Conservation (phyloP, 2,329 filamentous ascomycete genomes). For the Monosporascus sp. region DNA sequence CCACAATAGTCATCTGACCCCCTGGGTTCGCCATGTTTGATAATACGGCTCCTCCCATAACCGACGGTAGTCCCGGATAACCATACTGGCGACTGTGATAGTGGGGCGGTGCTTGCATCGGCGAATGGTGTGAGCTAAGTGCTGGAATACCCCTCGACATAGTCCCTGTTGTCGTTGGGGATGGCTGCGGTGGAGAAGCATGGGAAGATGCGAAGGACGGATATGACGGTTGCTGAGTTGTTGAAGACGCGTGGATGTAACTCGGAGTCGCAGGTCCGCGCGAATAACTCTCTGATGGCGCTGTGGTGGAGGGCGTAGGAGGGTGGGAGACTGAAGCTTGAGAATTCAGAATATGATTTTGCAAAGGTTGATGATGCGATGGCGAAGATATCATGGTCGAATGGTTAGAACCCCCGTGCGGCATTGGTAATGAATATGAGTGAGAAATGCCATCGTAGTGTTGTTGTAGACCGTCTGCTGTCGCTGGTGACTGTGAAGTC, state of each 20-base stretch:
- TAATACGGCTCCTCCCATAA: constrained; percentile 64
- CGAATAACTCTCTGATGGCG: constrained; percentile 53
- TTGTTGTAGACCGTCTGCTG: constrained; percentile 58
- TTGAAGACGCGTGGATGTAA: constrained; percentile 52
- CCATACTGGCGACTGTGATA: constrained; percentile 42
- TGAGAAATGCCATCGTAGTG: constrained; percentile 64
- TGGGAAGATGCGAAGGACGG: constrained; percentile 36
- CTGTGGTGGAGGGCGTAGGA: constrained; percentile 47
- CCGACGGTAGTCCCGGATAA: constrained; percentile 44
- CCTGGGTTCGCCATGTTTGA: constrained; percentile 73
- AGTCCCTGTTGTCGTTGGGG: constrained; percentile 38
- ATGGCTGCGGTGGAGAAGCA: constrained; percentile 34
- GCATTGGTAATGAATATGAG: constrained; percentile 57
- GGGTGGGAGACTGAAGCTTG: constrained; percentile 43
- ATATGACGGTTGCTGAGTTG: constrained; percentile 41
- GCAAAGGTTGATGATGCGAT: constrained; percentile 24
- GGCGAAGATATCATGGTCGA: constrained; percentile 25
- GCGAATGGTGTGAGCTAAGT: constrained; percentile 34
- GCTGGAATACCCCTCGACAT: constrained; percentile 31
- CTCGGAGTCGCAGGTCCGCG: constrained; percentile 53
- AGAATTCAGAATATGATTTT: constrained; percentile 41
- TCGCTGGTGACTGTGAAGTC: constrained; percentile 52
- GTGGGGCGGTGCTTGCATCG: constrained; percentile 51
- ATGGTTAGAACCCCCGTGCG: constrained; percentile 40
- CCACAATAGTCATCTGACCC: constrained; percentile 66